Conservation (phyloP, 176 grass and related monocot genomes). For the Ampelocalamus luodianensis region DNA sequence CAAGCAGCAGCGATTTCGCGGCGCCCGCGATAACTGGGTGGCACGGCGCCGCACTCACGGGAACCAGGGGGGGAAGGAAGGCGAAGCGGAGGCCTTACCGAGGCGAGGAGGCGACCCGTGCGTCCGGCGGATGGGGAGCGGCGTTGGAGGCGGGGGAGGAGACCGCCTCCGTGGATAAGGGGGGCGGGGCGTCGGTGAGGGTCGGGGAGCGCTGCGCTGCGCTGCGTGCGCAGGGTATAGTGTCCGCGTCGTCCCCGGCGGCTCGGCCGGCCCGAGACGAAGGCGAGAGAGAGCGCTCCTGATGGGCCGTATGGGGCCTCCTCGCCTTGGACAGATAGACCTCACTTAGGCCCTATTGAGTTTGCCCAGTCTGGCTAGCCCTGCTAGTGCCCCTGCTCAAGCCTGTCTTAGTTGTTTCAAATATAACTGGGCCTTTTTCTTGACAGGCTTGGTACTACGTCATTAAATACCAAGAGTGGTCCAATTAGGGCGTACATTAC, state of each 20-base stretch:
- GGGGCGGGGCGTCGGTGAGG: constrained; percentile 23
- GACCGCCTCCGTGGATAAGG: constrained; percentile 23
- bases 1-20: not conserved
- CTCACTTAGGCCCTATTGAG: not conserved
- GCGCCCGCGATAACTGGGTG: not conserved
- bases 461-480: no score
- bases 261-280: constrained; percentile 18
- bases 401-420: no score
- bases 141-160: constrained; percentile 3
- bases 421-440: no score
- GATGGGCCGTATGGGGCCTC: not conserved
- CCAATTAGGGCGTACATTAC: no score
- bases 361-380: not conserved
- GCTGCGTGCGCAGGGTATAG: not conserved
- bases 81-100: not conserved
- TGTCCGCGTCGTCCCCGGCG: not conserved
- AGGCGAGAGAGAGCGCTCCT: not conserved
- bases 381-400: not conserved
- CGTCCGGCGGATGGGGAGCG: constrained; percentile 14
- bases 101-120: not conserved
- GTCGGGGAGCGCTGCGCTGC: not conserved
- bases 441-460: no score
- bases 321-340: no score
- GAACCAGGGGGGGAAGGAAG: not conserved
- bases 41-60: not conserved